Percentiles rank a stretch among this genome's conserved stretches.
Conservation (phyloP, 345 rosid genomes). For the Geranium brycei region DNA sequence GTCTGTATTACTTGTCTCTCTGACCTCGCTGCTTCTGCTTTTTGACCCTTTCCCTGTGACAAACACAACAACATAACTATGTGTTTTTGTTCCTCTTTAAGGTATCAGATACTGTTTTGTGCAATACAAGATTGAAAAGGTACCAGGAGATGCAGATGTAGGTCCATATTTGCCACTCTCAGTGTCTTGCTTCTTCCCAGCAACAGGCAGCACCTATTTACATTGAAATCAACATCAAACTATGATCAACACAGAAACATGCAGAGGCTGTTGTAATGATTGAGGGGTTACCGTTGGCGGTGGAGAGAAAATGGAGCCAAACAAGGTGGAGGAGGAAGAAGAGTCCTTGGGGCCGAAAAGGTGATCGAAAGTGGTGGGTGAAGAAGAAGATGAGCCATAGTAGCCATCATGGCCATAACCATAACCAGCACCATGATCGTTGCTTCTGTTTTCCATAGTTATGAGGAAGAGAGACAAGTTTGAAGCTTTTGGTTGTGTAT, state of each 20-base stretch:
- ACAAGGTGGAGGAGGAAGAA: slow-evolving; percentile 23
- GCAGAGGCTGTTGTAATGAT: too few relatives aligned
- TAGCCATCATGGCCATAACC: neutral
- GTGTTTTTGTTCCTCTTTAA: too few relatives aligned
- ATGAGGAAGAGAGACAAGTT: too few relatives aligned
- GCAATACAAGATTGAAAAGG: too few relatives aligned
- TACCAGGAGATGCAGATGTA: too few relatives aligned
- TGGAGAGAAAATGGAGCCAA: slow-evolving; percentile 43
- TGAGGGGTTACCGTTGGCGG: slow-evolving; percentile 32
- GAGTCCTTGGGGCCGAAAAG: slow-evolving; percentile 47
- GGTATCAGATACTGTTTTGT: too few relatives aligned
- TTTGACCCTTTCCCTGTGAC: slow-evolving; percentile 10
- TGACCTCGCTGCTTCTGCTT: slow-evolving; percentile 23
- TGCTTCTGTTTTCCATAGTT: neutral
- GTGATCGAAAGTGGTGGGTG: slow-evolving; percentile 28
- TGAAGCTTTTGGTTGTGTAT: neutral
- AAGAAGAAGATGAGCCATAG: slow-evolving; percentile 19
- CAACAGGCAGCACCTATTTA: too few relatives aligned
- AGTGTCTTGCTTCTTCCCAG: too few relatives aligned
- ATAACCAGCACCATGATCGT: neutral
- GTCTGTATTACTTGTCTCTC: neutral
- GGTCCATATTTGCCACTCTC: too few relatives aligned
- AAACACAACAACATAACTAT: too few relatives aligned
- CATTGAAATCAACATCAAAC: too few relatives aligned
- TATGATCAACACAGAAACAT: too few relatives aligned